Evolutionary conservation across 1,284 basidiomycete genomes (phyloP), one percentile per base, ranked within the genome.

Genomic region (Dichomitus squalens): DNA sequence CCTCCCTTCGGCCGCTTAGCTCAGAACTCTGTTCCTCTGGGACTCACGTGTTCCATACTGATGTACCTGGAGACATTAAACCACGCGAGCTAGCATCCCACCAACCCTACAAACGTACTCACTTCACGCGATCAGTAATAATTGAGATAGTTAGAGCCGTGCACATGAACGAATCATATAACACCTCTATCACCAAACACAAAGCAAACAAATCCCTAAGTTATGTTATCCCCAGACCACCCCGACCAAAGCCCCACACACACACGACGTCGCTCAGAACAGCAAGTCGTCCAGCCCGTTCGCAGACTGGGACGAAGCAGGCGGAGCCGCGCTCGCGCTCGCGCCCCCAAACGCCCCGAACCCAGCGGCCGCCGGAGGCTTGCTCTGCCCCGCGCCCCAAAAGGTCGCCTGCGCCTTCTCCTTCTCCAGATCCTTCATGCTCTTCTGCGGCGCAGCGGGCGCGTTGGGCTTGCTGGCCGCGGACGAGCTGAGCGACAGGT

Each of bases 371-470:
- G 67, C 55, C 18, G 72, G 72, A 55, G 69, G 69, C 58, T 59
- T 69, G 11, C 63, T 67, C 57, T 69, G 68, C 49, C 75, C 76
- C n/a, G 74, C 61, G 6, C 85, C 86, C 94, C 94, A 96, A 34
- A 96, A 83, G 16, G 82, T 83, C 34, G 86, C 85, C 68, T 83
- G 83, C 3, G 86, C 82, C 77, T 94, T 93, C 76, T 96, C 93
- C 75, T 86, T 88, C 75, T 93, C 89, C 66, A 96, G 70, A 69
- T 94, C 93, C 71, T 89, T 90, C 64, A 95, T 95, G 43, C 87
- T 92, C 79, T 94, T 95, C 14, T 77, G 79, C 18, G 64, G 67
- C 0, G 70, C 27, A 4, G 33, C 34, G 8, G 35, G 20, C 6
- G 69, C 52, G 7, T 68, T 53, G 34, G 60, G 58, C 8, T 73